phyloP scores from a whole-genome alignment of 805 yeast species.

The Saturnispora diversa region DNA sequence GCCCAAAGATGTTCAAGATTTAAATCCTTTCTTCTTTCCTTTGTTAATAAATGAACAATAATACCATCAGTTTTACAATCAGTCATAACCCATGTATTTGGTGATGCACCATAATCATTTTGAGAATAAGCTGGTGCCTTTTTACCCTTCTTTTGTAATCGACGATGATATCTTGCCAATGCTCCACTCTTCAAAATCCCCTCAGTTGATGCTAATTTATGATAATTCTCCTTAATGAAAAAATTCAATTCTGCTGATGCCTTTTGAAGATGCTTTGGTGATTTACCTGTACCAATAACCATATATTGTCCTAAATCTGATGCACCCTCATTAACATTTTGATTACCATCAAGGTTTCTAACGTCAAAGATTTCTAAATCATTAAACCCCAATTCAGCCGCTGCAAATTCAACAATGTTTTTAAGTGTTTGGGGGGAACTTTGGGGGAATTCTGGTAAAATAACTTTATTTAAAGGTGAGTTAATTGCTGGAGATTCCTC shows the following conservation, averaged over 20 bases:
- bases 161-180: slow-evolving; percentile 41
- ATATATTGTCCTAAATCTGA: slow-evolving; percentile 38
- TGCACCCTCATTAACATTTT: slow-evolving; percentile 24
- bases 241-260: slow-evolving; percentile 55
- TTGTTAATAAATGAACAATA: slow-evolving; percentile 65
- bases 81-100: slow-evolving; percentile 79
- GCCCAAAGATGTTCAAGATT: slow-evolving; percentile 66
- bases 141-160: slow-evolving; percentile 47
- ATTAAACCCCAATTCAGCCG: slow-evolving; percentile 55
- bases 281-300: slow-evolving; percentile 68
- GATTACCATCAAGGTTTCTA: slow-evolving; percentile 30
- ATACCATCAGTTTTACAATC: slow-evolving; percentile 59
- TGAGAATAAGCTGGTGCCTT: slow-evolving; percentile 46
- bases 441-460: slow-evolving; percentile 52
- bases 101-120: slow-evolving; percentile 46
- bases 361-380: slow-evolving; percentile 62
- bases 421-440: slow-evolving; percentile 47
- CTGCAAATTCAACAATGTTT: slow-evolving; percentile 39
- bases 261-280: slow-evolving; percentile 64
- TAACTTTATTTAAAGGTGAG: slow-evolving; percentile 21
- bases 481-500: slow-evolving; percentile 24
- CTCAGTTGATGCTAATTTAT: slow-evolving; percentile 48
- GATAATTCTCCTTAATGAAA: slow-evolving; percentile 46
- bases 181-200: slow-evolving; percentile 60
- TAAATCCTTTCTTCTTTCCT: slow-evolving; percentile 56